Percentiles rank a stretch among this genome's conserved stretches.
These are phyloP conservation scores for Colletotrichum agaves DNA, from an alignment of 2,329 filamentous ascomycete species.

Conservation along the genomic window DNA sequence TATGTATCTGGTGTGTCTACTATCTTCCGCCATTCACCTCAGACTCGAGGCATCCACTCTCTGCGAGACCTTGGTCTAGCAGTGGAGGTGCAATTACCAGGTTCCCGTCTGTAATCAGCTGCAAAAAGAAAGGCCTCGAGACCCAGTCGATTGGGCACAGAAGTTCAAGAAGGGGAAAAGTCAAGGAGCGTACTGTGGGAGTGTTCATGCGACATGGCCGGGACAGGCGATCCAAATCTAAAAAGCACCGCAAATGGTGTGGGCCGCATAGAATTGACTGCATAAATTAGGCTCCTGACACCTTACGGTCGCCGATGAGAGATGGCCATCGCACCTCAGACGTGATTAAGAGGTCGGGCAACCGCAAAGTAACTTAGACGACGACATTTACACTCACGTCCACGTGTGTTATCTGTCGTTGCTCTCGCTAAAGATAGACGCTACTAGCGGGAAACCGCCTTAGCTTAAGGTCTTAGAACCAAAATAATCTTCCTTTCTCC, in stretches of 20 bases:
- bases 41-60: too few relatives aligned
- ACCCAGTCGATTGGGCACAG: conserved; percentile 36
- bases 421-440: not conserved
- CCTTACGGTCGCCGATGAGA: not conserved
- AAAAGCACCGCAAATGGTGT: conserved; percentile 20
- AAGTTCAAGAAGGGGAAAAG: conserved; percentile 3
- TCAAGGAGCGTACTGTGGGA: conserved; percentile 6
- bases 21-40: too few relatives aligned
- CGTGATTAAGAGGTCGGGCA: too few relatives aligned
- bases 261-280: conserved; percentile 25
- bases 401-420: not conserved
- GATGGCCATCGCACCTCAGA: not conserved
- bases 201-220: conserved; percentile 36
- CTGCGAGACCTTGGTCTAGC: not conserved
- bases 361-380: too few relatives aligned
- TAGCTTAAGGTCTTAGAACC: not conserved
- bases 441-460: not conserved
- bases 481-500: conserved; percentile 6
- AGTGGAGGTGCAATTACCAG: conserved; percentile 37
- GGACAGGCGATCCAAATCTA: conserved; percentile 39
- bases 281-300: conserved; percentile 35
- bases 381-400: too few relatives aligned
- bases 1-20: too few relatives aligned
- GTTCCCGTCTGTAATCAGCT: conserved; percentile 37
- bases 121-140: conserved; percentile 31